These are phyloP conservation scores for Prunus yedoensis DNA, from an alignment of 331 rosid species.

Conservation along the genomic window DNA sequence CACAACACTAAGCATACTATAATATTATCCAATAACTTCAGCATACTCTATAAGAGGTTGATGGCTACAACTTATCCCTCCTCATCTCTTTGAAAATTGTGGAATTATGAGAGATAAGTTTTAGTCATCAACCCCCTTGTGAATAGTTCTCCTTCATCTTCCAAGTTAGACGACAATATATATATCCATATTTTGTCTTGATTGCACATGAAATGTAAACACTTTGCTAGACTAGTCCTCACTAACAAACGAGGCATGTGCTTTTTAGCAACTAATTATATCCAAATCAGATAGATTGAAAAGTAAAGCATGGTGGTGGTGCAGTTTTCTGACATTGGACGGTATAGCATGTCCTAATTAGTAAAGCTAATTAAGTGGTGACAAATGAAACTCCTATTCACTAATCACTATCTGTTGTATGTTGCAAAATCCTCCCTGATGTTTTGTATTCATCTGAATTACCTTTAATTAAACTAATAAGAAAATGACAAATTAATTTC, in stretches of 20 bases:
- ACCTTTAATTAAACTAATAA: neutral
- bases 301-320: neutral
- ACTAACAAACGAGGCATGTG: neutral
- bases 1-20: too few species aligned
- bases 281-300: neutral
- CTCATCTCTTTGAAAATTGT: too few species aligned
- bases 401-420: neutral
- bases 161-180: too few species aligned
- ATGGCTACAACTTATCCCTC: too few species aligned
- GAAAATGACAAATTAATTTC: neutral
- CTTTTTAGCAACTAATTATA: neutral
- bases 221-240: too few species aligned
- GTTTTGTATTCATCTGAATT: neutral
- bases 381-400: neutral
- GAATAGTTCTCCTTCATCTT: too few species aligned
- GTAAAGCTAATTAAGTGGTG: neutral
- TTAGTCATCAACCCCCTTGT: too few species aligned
- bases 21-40: neutral
- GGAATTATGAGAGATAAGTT: too few species aligned
- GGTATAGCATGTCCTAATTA: neutral
- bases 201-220: too few species aligned
- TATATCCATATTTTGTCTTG: too few species aligned
- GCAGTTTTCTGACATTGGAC: slow-evolving; percentile 10
- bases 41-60: too few species aligned
- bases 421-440: neutral